Base-by-base conservation (phyloP, 768 basidiomycete genomes). In the Sistotremastrum niveocremeum region DNA sequence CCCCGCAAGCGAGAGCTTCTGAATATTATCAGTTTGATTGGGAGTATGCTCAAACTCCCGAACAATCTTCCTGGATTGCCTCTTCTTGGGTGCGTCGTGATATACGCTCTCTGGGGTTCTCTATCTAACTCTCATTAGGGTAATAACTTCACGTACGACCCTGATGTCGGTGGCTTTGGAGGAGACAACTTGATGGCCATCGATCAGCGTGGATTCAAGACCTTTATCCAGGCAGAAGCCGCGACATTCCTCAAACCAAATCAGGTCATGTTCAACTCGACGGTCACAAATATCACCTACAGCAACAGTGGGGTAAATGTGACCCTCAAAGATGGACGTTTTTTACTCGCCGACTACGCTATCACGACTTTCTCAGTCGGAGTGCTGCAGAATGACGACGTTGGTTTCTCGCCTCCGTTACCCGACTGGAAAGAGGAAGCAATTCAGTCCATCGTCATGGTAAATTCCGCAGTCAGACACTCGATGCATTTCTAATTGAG, bases 341-440 rank as follows among this genome's bases (percentile, higher is more conserved):
- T 37, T 2, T 53, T 81, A 28, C 62, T 58, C 9, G 77, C 70
- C 9, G 72, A 80, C 44, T 76, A 79, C 55, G 77, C 72, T 3
- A 55, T 84, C 31, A 74, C 73, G 50, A 83, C 81, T 0, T 83
- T 83, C 60, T 81, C 79, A 49, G 56, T 80, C 2, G 81, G 81
- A 0, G 81, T 84, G 5, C 62, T 84, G 45, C 81, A 84, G 60
- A 65, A 79, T 46, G 62, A 69, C 32, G 79, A 81, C 48, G 73
- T 83, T 4, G 47, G 44, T 3, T 83, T 80, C 51, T 54, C 68
- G 37, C 81, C 81, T 2, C 28, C 60, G 6, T 56, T 81, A 12
- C 81, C 79, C 55, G 62, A 53, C 7, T 82, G 70, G 65, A 82
- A 81, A 55, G 47, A 64, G n/a, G 79, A 81, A 47, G 79, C 79